These are phyloP conservation scores for Staphylotrichum longicolle DNA, from an alignment of 495 filamentous ascomycete genomes.

Conservation along the genomic window DNA sequence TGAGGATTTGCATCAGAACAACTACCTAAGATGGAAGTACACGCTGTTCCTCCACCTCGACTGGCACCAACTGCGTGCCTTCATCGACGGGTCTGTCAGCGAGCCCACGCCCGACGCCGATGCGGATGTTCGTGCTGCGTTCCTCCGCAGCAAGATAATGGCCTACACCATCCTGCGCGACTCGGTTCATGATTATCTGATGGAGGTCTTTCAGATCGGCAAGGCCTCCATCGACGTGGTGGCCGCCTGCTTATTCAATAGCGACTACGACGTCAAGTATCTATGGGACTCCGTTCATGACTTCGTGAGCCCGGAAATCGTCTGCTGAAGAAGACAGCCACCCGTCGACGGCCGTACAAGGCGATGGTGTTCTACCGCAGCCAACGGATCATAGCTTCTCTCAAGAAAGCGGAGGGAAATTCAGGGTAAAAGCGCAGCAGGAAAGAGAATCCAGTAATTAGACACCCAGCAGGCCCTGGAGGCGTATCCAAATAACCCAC, in stretches of 20 bases:
- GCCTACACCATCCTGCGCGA: background rate
- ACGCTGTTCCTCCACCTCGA: background rate
- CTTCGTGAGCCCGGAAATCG: too few relatives aligned
- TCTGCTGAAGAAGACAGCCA: too few relatives aligned
- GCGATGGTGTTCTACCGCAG: too few relatives aligned
- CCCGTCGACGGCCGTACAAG: too few relatives aligned
- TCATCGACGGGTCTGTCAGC: background rate
- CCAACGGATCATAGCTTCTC: too few relatives aligned
- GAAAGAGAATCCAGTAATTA: too few relatives aligned
- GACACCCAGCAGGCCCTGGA: too few relatives aligned
- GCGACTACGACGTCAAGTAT: background rate
- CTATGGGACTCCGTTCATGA: background rate
- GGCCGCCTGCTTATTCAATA: background rate
- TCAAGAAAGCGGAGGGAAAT: too few relatives aligned
- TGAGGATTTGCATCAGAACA: background rate
- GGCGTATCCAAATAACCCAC: too few relatives aligned
- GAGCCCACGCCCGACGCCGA: background rate
- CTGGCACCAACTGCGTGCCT: background rate
- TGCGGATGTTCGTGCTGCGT: background rate
- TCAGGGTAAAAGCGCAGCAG: too few relatives aligned
- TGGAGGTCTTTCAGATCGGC: background rate
- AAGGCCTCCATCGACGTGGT: background rate
- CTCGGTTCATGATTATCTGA: background rate
- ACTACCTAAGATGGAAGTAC: background rate
- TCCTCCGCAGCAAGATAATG: background rate